Base-by-base conservation (phyloP, 495 filamentous ascomycete genomes). In the Annulohypoxylon maeteangense region DNA sequence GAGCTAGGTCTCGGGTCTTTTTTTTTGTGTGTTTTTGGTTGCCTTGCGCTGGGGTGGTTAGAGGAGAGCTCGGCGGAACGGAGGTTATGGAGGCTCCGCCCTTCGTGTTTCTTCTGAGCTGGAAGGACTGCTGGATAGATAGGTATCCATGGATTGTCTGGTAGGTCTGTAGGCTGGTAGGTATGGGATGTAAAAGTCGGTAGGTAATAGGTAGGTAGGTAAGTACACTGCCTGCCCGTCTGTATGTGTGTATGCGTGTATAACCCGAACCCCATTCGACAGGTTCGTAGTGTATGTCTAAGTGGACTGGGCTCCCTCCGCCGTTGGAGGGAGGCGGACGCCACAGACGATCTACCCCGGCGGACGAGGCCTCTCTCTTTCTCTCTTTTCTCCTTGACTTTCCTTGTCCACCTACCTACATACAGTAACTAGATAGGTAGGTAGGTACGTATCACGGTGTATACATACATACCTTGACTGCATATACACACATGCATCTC, bases 41-140 rank as follows among this genome's bases (percentile, higher is more conserved):
- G n/a, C n/a, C n/a, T n/a, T n/a, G n/a, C n/a, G n/a, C n/a, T n/a
- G n/a, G n/a, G n/a, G 56, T 8, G 25, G 25, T 3, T 48, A 20
- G 47, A 51, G n/a, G 42, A n/a, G 44, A 61, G 56, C 42, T 73
- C 61, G 65, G 70, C 57, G 65, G 70, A 58, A 65, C 62, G 70
- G 70, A 66, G 61, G 70, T 44, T 58, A 66, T 56, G 68, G 65
- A 59, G 51, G 22, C 50, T 66, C 70, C 65, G 65, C 65, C 61
- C 34, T 27, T 34, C 51, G 20, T 48, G 16, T 42, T 23, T 32
- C 38, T 16, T 44, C 40, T 16, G n/a, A 14, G n/a, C 38, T 42
- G 38, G 14, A 4, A n/a, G 36, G 40, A n/a, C n/a, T n/a, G n/a
- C n/a, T n/a, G n/a, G n/a, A n/a, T n/a, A n/a, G n/a, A n/a, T n/a